Percentiles rank a stretch among this genome's conserved stretches.
Evolutionary conservation across 108 stramenopile species (phyloP).

Genomic region (Epipyxis sp.): DNA sequence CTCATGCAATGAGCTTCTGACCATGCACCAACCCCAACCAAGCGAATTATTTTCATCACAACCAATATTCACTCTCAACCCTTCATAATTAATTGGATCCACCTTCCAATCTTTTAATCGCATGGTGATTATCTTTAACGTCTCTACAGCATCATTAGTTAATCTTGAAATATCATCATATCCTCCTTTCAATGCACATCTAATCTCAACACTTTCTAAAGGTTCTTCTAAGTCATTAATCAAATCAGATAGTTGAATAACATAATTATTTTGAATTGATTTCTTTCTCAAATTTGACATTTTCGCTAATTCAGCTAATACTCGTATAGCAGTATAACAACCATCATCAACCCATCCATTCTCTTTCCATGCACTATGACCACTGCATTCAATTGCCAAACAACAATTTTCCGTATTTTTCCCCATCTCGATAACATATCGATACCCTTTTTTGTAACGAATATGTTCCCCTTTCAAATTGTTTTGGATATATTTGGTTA

Average conservation of each 20-base stretch:
- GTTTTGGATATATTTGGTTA: not conserved
- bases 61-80: conserved; percentile 12
- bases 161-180: no score
- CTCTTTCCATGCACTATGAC: conserved; percentile 45
- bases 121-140: not conserved
- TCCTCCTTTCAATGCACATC: not conserved
- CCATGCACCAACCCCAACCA: not conserved
- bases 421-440: conserved; percentile 53
- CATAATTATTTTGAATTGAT: not conserved
- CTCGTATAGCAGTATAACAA: conserved; percentile 48
- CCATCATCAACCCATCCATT: conserved; percentile 51
- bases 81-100: conserved; percentile 29
- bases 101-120: not conserved
- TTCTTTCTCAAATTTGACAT: not conserved
- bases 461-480: conserved; percentile 19
- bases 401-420: conserved; percentile 28
- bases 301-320: not conserved
- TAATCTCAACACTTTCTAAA: conserved; percentile 14
- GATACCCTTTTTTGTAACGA: conserved; percentile 51
- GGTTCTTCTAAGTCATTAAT: conserved; percentile 26
- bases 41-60: no score
- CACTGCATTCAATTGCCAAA: conserved; percentile 48
- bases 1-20: not conserved
- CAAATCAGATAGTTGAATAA: no score
- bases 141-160: not conserved